phyloP scores from a whole-genome alignment of 768 basidiomycete species.

The Phlegmacium glaucopus region DNA sequence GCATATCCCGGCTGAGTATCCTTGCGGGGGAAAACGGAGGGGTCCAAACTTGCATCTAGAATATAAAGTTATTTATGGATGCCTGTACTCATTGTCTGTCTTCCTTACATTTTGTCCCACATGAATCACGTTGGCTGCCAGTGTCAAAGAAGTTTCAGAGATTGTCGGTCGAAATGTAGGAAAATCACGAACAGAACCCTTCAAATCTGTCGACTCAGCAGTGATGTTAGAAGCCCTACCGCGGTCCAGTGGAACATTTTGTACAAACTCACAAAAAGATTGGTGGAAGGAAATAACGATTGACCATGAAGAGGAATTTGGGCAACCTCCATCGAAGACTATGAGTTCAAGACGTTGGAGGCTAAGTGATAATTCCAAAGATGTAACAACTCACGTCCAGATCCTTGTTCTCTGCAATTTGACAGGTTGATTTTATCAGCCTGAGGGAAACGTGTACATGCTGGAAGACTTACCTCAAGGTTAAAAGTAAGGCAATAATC shows the following conservation, averaged over 20 bases:
- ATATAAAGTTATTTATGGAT: no score
- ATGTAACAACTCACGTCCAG: constrained; percentile 1
- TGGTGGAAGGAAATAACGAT: constrained; percentile 24
- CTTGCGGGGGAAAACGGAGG: no score
- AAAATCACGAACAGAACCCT: background rate
- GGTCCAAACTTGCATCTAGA: no score
- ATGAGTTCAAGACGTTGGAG: background rate
- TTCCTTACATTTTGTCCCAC: no score
- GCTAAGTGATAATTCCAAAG: background rate
- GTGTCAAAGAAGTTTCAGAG: no score
- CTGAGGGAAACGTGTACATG: background rate
- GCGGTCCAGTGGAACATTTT: no score
- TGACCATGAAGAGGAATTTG: constrained; percentile 25
- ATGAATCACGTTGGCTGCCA: no score
- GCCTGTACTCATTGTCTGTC: no score
- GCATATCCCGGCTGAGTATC: background rate
- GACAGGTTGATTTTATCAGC: background rate
- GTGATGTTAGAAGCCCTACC: background rate
- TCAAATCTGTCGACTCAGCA: background rate
- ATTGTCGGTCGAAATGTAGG: no score
- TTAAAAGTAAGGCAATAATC: constrained; percentile 23
- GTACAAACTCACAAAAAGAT: constrained; percentile 23
- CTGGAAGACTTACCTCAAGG: constrained; percentile 14
- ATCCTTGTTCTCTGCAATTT: background rate
- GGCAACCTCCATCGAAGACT: constrained; percentile 26